These are phyloP conservation scores for Amanita rimosa DNA, from an alignment of 768 basidiomycete genomes.

Conservation along the genomic window DNA sequence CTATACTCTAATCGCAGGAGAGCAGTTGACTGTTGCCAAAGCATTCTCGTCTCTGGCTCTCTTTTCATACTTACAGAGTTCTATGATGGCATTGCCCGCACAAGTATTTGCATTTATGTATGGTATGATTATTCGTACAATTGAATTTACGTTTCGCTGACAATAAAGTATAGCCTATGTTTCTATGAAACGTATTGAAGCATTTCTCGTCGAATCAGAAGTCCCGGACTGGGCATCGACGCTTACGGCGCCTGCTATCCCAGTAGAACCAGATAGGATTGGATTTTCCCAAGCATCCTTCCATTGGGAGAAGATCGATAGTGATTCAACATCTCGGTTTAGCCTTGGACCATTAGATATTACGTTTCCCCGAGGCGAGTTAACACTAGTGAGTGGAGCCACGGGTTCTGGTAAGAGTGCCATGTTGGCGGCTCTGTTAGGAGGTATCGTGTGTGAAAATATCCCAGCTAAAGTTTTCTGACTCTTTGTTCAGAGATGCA, in stretches of 20 bases:
- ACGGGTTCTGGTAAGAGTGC: slow-evolving; percentile 67
- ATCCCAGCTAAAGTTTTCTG: slow-evolving; percentile 4
- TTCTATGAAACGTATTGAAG: slow-evolving; percentile 73
- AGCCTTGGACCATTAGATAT: slow-evolving; percentile 46
- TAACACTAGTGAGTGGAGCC: slow-evolving; percentile 52
- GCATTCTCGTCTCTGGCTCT: slow-evolving; percentile 75
- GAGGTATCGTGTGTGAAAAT: slow-evolving; percentile 30
- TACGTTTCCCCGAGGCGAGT: slow-evolving; percentile 41
- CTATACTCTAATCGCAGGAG: slow-evolving; percentile 54
- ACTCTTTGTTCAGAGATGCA: slow-evolving; percentile 37
- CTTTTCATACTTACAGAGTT: slow-evolving; percentile 59
- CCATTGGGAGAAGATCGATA: slow-evolving; percentile 36
- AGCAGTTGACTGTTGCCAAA: slow-evolving; percentile 63
- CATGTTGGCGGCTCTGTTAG: slow-evolving; percentile 49
- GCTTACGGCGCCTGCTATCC: slow-evolving; percentile 24
- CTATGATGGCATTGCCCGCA: slow-evolving; percentile 52
- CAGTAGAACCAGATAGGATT: slow-evolving; percentile 18
- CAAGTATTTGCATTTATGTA: slow-evolving; percentile 56
- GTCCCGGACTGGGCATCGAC: slow-evolving; percentile 73
- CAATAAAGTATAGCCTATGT: slow-evolving; percentile 41
- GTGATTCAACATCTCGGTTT: slow-evolving; percentile 28
- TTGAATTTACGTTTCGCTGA: slow-evolving; percentile 3
- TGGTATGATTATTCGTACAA: slow-evolving; percentile 23
- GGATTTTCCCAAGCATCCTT: slow-evolving; percentile 48
- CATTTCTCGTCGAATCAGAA: slow-evolving; percentile 61